These are phyloP conservation scores for Aspergillus leporis DNA, from an alignment of 495 filamentous ascomycete species.

Conservation along the genomic window DNA sequence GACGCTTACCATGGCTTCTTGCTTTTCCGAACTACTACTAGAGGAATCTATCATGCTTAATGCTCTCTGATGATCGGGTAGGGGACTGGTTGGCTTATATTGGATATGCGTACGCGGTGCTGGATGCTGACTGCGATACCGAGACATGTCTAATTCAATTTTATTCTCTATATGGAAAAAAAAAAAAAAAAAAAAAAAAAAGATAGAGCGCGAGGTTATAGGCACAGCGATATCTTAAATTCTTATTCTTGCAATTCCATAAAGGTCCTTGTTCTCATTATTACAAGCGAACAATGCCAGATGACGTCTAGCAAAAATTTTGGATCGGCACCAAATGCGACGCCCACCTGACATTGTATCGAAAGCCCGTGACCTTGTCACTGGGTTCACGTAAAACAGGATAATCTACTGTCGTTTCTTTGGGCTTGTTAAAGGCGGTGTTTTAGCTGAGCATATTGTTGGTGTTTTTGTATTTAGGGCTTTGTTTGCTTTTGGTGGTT, in stretches of 20 bases:
- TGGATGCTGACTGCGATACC: neutral
- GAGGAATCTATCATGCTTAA: neutral
- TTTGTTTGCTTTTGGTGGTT: too few relatives aligned
- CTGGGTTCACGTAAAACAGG: neutral
- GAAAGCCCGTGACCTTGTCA: neutral
- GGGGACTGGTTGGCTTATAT: neutral
- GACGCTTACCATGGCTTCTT: slow-evolving; percentile 16
- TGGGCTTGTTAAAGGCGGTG: neutral
- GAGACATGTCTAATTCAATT: neutral
- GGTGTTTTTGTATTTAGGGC: too few relatives aligned
- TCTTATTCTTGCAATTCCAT: neutral
- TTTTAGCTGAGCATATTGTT: too few relatives aligned
- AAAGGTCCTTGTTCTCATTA: neutral
- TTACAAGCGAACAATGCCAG: neutral
- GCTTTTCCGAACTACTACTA: neutral
- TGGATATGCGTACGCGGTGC: neutral
- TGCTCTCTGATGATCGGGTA: neutral
- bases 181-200: neutral
- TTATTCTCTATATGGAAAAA: neutral
- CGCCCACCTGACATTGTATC: neutral
- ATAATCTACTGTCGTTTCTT: neutral
- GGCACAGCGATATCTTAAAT: neutral
- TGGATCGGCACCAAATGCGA: neutral
- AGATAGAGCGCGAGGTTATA: neutral
- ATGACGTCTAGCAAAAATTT: neutral